A percentile compares a stretch with the other conserved stretches of the same genome.
Conservation (phyloP, 2,329 filamentous ascomycete species). For the Calonectria naviculata region DNA sequence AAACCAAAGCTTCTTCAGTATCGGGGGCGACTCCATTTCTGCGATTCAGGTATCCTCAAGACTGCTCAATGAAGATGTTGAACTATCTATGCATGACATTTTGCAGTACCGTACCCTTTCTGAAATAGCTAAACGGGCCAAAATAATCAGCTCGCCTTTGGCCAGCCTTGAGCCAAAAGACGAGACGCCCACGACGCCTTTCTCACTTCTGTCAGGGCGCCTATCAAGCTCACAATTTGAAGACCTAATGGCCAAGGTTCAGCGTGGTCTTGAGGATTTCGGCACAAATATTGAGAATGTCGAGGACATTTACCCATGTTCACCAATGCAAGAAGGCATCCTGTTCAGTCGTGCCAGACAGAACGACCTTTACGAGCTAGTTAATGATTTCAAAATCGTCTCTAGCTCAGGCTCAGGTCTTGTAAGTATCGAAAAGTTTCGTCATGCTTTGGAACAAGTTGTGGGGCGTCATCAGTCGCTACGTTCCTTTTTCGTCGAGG, state of each 20-base stretch:
- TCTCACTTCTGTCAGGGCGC: background rate
- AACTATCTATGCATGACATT: background rate
- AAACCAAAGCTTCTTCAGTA: background rate
- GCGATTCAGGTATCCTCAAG: background rate
- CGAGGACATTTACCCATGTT: background rate
- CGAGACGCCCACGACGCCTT: background rate
- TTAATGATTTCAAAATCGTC: background rate
- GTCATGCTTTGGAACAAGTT: background rate
- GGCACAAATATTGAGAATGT: background rate
- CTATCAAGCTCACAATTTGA: background rate
- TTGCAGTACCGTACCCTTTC: background rate
- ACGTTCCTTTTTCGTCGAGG: background rate
- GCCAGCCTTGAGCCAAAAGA: too few species aligned
- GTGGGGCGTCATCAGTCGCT: background rate
- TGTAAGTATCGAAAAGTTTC: background rate
- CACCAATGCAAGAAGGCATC: background rate
- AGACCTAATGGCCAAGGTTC: background rate
- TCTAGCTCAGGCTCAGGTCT: background rate
- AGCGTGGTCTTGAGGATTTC: background rate
- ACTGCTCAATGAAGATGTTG: background rate
- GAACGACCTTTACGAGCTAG: background rate
- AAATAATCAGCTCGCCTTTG: background rate
- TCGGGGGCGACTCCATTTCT: background rate
- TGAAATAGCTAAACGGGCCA: background rate
- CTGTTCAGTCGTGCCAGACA: background rate